Base-by-base conservation (phyloP, 2,329 filamentous ascomycete genomes). In the Colletotrichum karsti region DNA sequence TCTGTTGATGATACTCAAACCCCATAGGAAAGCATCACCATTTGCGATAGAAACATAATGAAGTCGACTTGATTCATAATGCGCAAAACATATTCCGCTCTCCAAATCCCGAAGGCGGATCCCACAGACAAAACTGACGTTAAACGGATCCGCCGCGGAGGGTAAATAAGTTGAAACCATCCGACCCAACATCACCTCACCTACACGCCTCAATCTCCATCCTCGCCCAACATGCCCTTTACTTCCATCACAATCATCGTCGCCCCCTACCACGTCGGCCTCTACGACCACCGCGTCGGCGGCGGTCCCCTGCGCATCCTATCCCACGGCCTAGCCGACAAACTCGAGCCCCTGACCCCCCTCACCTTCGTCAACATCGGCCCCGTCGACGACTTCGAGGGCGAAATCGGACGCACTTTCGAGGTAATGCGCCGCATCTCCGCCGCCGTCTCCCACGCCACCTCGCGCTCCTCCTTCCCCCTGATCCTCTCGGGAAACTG, bases 401-500 rank as follows among this genome's bases (percentile, higher is more conserved):
- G 80, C 51, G 80, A 81, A 15, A 81, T 82, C 41, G 77, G 77
- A 0, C 77, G 77, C 18, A 77, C 74, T 18, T 82, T 82, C 42
- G 81, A 82, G 56, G 20, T 82, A 5, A 54, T 83, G 15, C 77
- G 80, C 0, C 80, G 78, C 13, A 77, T 75, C 20, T 79, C 81
- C 2, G 63, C 33, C 3, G 72, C 74, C 1, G 78, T 82, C 13
- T 69, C 73, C 0, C 20, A 73, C 7, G 79, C 77, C 1, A 69
- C 73, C 3, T 53, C 69, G 7, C 61, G 61, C 0, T 51, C 70
- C 1, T 77, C 75, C 0, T 82, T 83, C 59, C 81, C 80, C 1
- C 67, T 83, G 7, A 59, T 83, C 5, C 71, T 83, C 0, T 77
- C 81, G 0, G 80, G 80, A 0, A 82, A 83, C 61, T 83, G 80